Evolutionary conservation across 2,329 filamentous ascomycete genomes (phyloP), one percentile per base, ranked within the genome.

Genomic region (Clonostachys rhizophaga): DNA sequence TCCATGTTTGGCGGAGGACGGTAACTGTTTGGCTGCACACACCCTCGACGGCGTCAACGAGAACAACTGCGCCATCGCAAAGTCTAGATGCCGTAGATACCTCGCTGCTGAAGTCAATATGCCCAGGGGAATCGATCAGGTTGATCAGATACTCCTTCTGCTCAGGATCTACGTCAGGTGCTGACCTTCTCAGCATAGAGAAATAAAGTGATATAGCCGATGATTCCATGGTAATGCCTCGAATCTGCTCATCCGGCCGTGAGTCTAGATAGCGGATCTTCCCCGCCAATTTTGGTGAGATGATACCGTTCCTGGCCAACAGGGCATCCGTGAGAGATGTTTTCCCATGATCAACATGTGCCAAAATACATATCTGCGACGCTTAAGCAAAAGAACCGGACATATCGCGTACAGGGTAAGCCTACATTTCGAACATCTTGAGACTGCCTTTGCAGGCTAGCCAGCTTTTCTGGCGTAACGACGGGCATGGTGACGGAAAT

Each of bases 181-280:
- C 74, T 36, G 81, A 73, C 55, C 89, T 82, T 55, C 91, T 81
- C 46, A 95, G 73, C 79, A 97, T 89, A 35, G 91, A 95, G 66
- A 99, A 99, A 69, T 88, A 95, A 34, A 99, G 76, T 1, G 94
- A 97, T 54, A 99, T 99, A 52, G 94, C 94, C 6, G 92, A 97
- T 1, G 94, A 97, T 67, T 99, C 94, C 94, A 99, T 99, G n/a
- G 94, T 99, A 62, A 99, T 99, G 48, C 94, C 94, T 54, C 94
- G 86, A 14, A 89, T 80, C 69, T 99, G 94, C 67, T 99, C 94
- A 68, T 99, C 94, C 2, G 92, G 92, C 40, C 94, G 79, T 18
- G 94, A 97, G 70, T 99, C 94, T 49, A 99, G 83, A 62, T 97
- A 99, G 55, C 94, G 87, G 68, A 99, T 95, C 76, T 97, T 97